Evolutionary conservation across 2,329 filamentous ascomycete species (phyloP), one percentile per base, ranked within the genome.

Genomic region (Coleophoma cylindrospora): DNA sequence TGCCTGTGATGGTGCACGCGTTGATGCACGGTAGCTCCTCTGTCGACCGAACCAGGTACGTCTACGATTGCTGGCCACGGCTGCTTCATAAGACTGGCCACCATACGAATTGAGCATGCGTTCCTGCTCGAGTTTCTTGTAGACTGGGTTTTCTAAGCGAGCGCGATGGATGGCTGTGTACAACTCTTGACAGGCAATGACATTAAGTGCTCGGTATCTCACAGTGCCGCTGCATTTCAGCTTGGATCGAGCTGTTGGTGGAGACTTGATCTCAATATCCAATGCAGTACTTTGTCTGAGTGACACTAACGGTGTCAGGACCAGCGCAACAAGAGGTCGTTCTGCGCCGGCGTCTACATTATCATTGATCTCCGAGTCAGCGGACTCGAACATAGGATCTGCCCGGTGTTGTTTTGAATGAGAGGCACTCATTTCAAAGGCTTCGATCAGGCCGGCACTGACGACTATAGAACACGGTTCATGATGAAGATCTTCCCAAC

Each of bases 241-340:
- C 59, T 82, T 81, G 5, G 87, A 91, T 54, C 87, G 81, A 34
- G 76, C 66, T 7, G 87, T 87, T 22, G 91, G 87, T 1, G 89
- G 89, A 7, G 92, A 96, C 45, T 91, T 87, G 56, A 99, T 89
- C 57, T 95, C 94, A 48, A 99, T 89, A 66, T 99, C 94, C 33
- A 99, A 81, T 3, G 88, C 89, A 19, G 91, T 99, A 61, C 91
- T 94, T 62, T 92, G 87, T 55, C 92, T 83, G 54, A 97, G 84
- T 58, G 91, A 87, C 8, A 97, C 92, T 36, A 96, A 75, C 1
- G 94, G 94, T 0, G 92, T 97, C 40, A 99, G 81, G 63, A 96
- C 90, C 34, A 96, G 80, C 6, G 86, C 87, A 40, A 86, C 71
- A 17, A 84, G 66, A 4, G 80, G 80, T 34, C 58, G 60, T 47